Base-by-base conservation (phyloP, 164 flowering plant species). In the Aristolochia contorta region DNA sequence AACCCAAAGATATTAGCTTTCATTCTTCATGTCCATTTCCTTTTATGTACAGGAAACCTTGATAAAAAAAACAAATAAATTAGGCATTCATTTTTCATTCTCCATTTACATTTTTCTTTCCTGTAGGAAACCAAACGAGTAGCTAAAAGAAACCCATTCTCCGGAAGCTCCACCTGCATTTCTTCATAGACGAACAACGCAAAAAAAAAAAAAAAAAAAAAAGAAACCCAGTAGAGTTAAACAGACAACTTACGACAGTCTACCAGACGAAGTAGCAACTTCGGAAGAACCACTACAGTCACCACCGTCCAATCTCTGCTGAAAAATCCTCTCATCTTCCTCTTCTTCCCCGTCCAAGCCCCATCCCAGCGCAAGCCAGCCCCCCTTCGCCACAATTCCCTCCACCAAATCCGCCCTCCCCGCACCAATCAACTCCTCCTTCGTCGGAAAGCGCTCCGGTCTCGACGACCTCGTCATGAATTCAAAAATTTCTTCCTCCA, bases 331-430 rank as follows among this genome's bases (percentile, higher is more conserved):
- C 55, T 27, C 48, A 57, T 67, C 78, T 10, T 25, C 61, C 1
- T 66, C 74, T 12, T 54, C 69, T 0, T 70, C 80, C 43, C 71
- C 79, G 22, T 68, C 74, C 52, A 54, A 47, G 65, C 82, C 86
- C 98, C 98, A 91, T 12, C 98, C 96, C 32, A 70, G 62, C 4
- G 86, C 62, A 52, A 86, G 80, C 97, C 97, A 91, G 18, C 92
- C 96, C 16, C 98, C 84, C 64, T 72, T 71, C 62, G 61, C 71
- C 58, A 37, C n/a, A 59, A 89, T 84, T 9, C 72, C 83, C 55
- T 80, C 78, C 41, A 80, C 92, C 75, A 91, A 85, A 77, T 91
- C 96, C 70, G 37, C 43, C 71, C 98, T 80, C 60, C 95, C 98
- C 13, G 85, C 87, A n/a, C 71, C 81, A 56, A 82, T 21, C 68